These are phyloP conservation scores for Boletus huronensis DNA, from an alignment of 768 basidiomycete species.

Conservation along the genomic window DNA sequence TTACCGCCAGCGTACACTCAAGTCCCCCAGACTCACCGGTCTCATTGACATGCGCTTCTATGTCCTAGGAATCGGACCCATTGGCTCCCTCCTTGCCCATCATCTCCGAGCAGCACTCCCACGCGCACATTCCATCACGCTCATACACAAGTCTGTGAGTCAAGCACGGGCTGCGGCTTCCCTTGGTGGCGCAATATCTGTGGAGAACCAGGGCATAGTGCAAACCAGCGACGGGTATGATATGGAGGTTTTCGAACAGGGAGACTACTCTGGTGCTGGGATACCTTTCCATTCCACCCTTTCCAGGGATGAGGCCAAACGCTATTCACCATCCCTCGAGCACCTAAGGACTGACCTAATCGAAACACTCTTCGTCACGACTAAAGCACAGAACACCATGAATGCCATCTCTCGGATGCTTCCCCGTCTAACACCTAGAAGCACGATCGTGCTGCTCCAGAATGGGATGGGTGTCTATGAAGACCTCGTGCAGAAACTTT, in stretches of 20 bases:
- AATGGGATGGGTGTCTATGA: constrained; percentile 96
- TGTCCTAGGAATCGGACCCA: constrained; percentile 75
- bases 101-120: constrained; percentile 67
- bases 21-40: not conserved
- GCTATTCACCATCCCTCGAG: constrained; percentile 10
- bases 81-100: constrained; percentile 79
- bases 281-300: constrained; percentile 15
- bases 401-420: constrained; percentile 54
- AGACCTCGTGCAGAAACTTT: constrained; percentile 59
- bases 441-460: constrained; percentile 89
- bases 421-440: constrained; percentile 58
- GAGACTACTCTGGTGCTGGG: constrained; percentile 22
- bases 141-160: constrained; percentile 59
- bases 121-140: constrained; percentile 50
- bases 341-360: constrained; percentile 41
- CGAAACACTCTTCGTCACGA: constrained; percentile 75
- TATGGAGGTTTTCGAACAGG: constrained; percentile 45
- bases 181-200: constrained; percentile 37
- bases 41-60: constrained; percentile 54
- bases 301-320: constrained; percentile 12
- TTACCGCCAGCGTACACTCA: not conserved
- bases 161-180: constrained; percentile 36
- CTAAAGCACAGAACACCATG: constrained; percentile 70
- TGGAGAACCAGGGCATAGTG: constrained; percentile 50
- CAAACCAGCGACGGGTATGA: constrained; percentile 43